Evolutionary conservation across 495 filamentous ascomycete genomes (phyloP), one percentile per base, ranked within the genome.

Genomic region (Thermothielavioides terrestris): DNA sequence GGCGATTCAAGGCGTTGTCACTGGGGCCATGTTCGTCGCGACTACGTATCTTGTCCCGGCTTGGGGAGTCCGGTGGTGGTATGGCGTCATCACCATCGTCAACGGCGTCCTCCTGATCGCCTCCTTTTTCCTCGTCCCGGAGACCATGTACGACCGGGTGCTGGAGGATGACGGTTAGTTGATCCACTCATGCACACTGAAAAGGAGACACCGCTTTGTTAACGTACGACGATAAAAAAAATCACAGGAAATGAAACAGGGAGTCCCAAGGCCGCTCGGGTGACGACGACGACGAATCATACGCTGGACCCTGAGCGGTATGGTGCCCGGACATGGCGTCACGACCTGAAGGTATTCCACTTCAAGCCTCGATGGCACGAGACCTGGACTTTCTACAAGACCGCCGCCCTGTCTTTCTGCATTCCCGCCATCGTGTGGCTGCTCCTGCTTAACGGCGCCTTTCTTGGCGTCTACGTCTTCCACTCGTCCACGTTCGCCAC

Each of bases 301-400:
- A 42, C 39, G 4, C 25, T 42, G 12, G 39, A 42, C 39, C 25
- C 39, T 18, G 39, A 17, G n/a, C 39, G 39, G 12, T 42, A 42
- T 14, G 39, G 39, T n/a, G 39, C 23, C 39, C 39, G 39, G 28
- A 42, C 39, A 9, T 42, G 39, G 39, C 27, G 6, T 18, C 23
- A 42, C 11, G 39, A 42, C 4, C 23, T 42, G 14, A 42, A 42
- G n/a, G 9, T 42, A 9, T 42, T 42, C 39, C 39, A 42, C 18
- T 42, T 42, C 39, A 4, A 11, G 6, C 39, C 25, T 0, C 6
- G 39, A 42, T 42, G 39, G 39, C 27, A n/a, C 18, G 39, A 42
- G 23, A 42, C 15, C n/a, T 42, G 23, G 39, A 28, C 14, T n/a
- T 42, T 42, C 39, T 42, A 42, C 39, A 42, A 42, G 39, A 25